These are phyloP conservation scores for Colletotrichum sp. DNA, from an alignment of 2,329 filamentous ascomycete genomes.

Conservation along the genomic window DNA sequence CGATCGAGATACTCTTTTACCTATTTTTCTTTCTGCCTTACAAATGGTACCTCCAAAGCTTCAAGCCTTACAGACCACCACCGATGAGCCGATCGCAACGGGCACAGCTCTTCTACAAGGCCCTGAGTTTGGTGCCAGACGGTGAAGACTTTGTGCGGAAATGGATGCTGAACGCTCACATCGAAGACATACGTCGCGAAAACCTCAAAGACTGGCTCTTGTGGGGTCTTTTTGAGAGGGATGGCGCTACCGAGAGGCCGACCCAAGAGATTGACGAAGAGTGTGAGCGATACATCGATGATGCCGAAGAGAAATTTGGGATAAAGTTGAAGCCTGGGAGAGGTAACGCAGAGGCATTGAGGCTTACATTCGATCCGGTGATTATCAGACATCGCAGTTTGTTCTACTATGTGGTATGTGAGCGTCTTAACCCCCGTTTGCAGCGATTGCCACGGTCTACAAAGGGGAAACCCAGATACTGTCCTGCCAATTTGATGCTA, in stretches of 20 bases:
- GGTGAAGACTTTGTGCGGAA: conserved; percentile 55
- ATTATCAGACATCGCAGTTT: conserved; percentile 60
- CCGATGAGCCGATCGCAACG: conserved; percentile 1
- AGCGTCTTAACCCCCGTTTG: not conserved
- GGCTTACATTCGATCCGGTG: conserved; percentile 63
- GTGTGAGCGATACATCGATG: conserved; percentile 58
- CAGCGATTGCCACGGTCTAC: not conserved
- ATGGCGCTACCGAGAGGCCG: conserved; percentile 37
- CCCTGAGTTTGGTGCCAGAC: conserved; percentile 45
- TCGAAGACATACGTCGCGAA: conserved; percentile 58
- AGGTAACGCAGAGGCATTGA: conserved; percentile 56
- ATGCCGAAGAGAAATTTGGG: conserved; percentile 56
- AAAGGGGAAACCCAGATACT: not conserved
- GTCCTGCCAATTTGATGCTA: not conserved
- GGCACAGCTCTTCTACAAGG: conserved; percentile 1
- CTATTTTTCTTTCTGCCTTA: conserved; percentile 47
- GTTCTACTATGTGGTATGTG: conserved; percentile 60
- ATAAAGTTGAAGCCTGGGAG: conserved; percentile 53
- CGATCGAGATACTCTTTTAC: conserved; percentile 48
- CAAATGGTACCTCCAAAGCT: conserved; percentile 38
- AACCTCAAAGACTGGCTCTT: conserved; percentile 65
- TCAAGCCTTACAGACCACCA: not conserved
- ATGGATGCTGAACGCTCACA: conserved; percentile 63
- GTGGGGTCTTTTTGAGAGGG: conserved; percentile 62
- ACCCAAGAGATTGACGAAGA: conserved; percentile 52